phyloP scores from a whole-genome alignment of 306 rosid genomes.

The Rosa multiflora region DNA sequence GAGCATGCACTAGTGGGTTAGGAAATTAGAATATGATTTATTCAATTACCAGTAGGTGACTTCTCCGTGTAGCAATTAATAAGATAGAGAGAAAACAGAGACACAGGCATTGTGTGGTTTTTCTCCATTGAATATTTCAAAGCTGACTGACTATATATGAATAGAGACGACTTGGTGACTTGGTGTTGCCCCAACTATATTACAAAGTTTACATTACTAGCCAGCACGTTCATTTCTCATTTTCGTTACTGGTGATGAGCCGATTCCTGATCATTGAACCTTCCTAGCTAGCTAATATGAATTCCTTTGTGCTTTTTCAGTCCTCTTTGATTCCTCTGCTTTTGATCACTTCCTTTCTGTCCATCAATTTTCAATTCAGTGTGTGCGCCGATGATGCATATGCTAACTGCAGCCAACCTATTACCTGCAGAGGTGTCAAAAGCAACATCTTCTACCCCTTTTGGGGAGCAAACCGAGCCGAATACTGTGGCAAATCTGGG shows the following conservation, averaged over 20 bases:
- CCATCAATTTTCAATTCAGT: neutral
- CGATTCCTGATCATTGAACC: too few species aligned
- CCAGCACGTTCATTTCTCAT: neutral
- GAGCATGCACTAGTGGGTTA: neutral
- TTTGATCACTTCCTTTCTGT: too few species aligned
- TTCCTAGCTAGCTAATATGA: too few species aligned
- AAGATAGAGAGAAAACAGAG: neutral
- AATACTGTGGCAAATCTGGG: constrained; percentile 18
- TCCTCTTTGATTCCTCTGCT: too few species aligned
- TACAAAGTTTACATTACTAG: neutral
- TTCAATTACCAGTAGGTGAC: neutral
- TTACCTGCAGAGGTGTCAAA: neutral
- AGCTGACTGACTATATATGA: neutral
- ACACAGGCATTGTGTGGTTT: neutral
- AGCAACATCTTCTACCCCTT: constrained; percentile 18
- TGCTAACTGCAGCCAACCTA: neutral
- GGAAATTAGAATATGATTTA: neutral
- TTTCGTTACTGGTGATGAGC: neutral
- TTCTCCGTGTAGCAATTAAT: neutral
- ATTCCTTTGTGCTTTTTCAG: too few species aligned
- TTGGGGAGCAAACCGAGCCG: constrained; percentile 18
- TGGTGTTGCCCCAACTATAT: neutral
- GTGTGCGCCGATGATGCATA: neutral
- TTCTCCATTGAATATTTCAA: neutral
- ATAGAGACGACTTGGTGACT: neutral